These are phyloP conservation scores for Paratinospora sagittata DNA, from an alignment of 164 flowering plant genomes.

Conservation along the genomic window DNA sequence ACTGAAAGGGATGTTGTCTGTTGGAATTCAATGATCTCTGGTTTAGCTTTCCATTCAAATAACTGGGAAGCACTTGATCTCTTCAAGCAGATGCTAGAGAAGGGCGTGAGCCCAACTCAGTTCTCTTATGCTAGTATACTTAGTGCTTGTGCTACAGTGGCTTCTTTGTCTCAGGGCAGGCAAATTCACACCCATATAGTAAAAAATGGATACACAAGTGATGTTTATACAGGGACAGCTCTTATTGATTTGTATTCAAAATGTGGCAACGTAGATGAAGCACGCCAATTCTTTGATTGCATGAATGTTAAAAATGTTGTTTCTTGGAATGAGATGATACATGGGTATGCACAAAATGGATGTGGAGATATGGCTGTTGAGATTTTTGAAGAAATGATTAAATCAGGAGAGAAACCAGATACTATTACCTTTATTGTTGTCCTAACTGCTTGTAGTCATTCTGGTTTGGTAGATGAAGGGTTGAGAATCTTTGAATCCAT, in stretches of 20 bases:
- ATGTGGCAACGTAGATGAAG: slow-evolving; percentile 59
- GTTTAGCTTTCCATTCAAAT: slow-evolving; percentile 47
- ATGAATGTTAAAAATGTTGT: slow-evolving; percentile 54
- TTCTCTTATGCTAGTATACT: slow-evolving; percentile 56
- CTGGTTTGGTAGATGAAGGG: slow-evolving; percentile 64
- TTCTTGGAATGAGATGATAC: slow-evolving; percentile 87
- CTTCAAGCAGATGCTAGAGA: slow-evolving; percentile 50
- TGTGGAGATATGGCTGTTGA: slow-evolving; percentile 51
- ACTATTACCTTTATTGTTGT: slow-evolving; percentile 60
- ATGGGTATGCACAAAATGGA: slow-evolving; percentile 86
- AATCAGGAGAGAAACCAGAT: slow-evolving; percentile 52
- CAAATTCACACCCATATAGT: slow-evolving; percentile 46
- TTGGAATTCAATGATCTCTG: slow-evolving; percentile 78
- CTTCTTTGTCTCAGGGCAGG: slow-evolving; percentile 50
- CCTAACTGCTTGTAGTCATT: slow-evolving; percentile 80
- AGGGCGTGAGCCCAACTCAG: slow-evolving; percentile 47
- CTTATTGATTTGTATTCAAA: slow-evolving; percentile 65
- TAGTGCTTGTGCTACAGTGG: slow-evolving; percentile 47
- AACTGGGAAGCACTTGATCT: slow-evolving; percentile 51
- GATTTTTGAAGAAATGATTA: slow-evolving; percentile 52
- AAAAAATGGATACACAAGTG: slow-evolving; percentile 46
- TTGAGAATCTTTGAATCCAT: slow-evolving; percentile 58
- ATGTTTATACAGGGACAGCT: slow-evolving; percentile 68
- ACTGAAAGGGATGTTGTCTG: slow-evolving; percentile 53
- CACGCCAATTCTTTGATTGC: slow-evolving; percentile 40